Evolutionary conservation across 2,329 filamentous ascomycete genomes (phyloP), one percentile per base, ranked within the genome.

Genomic region (Monilinia vaccinii-corymbosi): DNA sequence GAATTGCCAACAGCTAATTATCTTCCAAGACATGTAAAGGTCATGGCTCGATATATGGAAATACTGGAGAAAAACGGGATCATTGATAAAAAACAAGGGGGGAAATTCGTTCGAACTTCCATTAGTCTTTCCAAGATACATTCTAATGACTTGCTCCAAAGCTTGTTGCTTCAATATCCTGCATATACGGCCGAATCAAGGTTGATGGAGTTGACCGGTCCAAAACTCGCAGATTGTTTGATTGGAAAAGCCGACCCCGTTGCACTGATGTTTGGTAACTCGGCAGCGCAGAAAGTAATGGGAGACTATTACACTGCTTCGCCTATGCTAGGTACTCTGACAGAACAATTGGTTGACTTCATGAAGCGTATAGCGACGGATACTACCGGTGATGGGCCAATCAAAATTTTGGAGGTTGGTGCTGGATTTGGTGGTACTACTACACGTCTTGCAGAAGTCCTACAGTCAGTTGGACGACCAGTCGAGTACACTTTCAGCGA

Each of bases 361-460:
- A 50, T 50, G 31, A 36, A 14, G 21, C 48, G 32, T 16, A 23
- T 36, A 13, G 32, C 32, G 1, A 25, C n/a, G 3, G 9, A 25
- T 4, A 36, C 32, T n/a, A 38, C 32, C 21, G 21, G 48, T 9
- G 7, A 38, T 11, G 14, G 21, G 25, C 32, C 21, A 25, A 38
- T 51, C 21, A 38, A 18, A 9, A 51, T 51, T 38, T 8, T 51
- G 34, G 71, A 82, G 0, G 73, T 77, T 7, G 78, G 80, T 68
- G 79, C 79, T 11, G 80, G 58, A 14, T 44, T 38, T 7, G 52
- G 58, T 14, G 51, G 52, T 16, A 60, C 58, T 9, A 60, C 58
- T 7, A 48, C 23, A 34, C 21, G 46, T 4, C 45, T 60, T 21
- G 58, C 36, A 16, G 34, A 55, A 16, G 18, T 34, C 2, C n/a